A percentile compares a stretch with the other conserved stretches of the same genome.
Conservation (phyloP, 108 stramenopile species). For the Stephanodiscus minutulus region DNA sequence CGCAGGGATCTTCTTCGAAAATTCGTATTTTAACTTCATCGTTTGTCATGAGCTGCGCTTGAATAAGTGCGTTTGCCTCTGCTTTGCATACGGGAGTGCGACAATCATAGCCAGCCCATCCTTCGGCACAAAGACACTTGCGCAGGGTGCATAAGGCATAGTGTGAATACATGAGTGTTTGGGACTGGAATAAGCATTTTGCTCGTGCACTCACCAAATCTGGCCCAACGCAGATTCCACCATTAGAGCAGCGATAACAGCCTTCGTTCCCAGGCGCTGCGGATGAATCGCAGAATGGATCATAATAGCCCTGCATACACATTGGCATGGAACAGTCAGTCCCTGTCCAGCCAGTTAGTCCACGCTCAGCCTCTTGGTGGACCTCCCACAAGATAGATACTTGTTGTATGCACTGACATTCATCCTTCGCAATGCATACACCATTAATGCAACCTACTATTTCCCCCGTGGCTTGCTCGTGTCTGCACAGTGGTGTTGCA, state of each 20-base stretch:
- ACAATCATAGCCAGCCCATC: constrained; percentile 89
- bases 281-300: constrained; percentile 68
- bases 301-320: constrained; percentile 80
- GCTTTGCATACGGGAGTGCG: constrained; percentile 77
- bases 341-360: constrained; percentile 79
- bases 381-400: constrained; percentile 56
- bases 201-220: constrained; percentile 43
- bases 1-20: constrained; percentile 87
- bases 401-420: constrained; percentile 64
- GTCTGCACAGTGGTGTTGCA: constrained; percentile 74
- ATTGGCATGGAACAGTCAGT: constrained; percentile 85
- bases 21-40: constrained; percentile 67
- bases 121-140: constrained; percentile 71
- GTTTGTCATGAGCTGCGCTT: constrained; percentile 68
- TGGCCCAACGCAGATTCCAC: constrained; percentile 80
- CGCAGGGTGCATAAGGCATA: neutral
- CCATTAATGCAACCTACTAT: constrained; percentile 71
- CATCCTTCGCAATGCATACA: constrained; percentile 72
- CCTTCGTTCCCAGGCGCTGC: constrained; percentile 77
- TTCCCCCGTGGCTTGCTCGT: constrained; percentile 56
- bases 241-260: constrained; percentile 86
- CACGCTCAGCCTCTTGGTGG: constrained; percentile 58
- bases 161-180: neutral
- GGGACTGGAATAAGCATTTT: neutral
- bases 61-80: constrained; percentile 56